Evolutionary conservation across 805 yeast species (phyloP), one percentile per base, ranked within the genome.

Genomic region (Clavispora vitiphila): DNA sequence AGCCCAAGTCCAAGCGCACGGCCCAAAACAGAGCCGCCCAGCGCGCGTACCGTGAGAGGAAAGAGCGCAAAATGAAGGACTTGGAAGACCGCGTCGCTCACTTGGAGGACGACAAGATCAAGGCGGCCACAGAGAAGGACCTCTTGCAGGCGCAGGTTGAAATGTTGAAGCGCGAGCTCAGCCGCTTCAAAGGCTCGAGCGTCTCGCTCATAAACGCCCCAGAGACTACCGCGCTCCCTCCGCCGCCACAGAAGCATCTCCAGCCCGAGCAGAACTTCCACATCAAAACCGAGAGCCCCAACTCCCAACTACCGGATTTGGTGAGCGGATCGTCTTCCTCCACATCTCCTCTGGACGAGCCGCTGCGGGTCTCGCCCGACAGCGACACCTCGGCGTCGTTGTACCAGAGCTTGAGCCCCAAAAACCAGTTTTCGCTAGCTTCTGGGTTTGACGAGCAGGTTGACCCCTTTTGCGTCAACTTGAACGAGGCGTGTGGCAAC

Each of bases 11-110:
- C 55, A 91, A 87, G 71, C 74, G 99, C 53, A 88, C 96, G 12
- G 97, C 97, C 2, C 98, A 93, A 66, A 91, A 93, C 62, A 76
- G 98, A 55, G 97, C 97, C 3, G 98, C 98, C n/a, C 99, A 93
- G 65, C 73, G 98, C 41, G 98, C 98, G 6, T 91, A 88, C 65
- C 73, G 98, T 43, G 98, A 93, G 64, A 78, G 98, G 46, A 91
- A 91, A 61, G 98, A 91, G 62, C 74, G 74, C 38, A 87, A 86
- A 57, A 77, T 93, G 81, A 78, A 80, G 57, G 96, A 88, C 49
- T 71, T 91, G 47, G 96, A 90, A 59, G 81, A 80, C 36, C 81
- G 86, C 52, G 95, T 91, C 11, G 64, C 72, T 38, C 61, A 67
- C 50, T 72, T 91, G 50, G 96, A 93, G 61, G 75, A 76, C 48